Evolutionary conservation across 257 asterid species (phyloP), one percentile per base, ranked within the genome.

Genomic region (Cinchona pubescens): DNA sequence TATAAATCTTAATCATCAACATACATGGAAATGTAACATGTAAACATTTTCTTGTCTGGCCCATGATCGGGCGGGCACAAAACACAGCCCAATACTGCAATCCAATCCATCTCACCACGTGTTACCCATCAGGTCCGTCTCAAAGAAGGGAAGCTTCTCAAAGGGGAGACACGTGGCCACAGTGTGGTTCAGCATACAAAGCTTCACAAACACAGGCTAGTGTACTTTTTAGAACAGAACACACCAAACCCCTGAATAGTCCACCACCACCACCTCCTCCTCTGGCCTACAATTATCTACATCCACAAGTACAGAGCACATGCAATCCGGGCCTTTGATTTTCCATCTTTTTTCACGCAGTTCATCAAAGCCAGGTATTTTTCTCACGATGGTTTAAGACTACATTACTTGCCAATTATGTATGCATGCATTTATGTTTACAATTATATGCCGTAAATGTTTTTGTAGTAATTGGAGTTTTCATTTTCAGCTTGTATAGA

Each of bases 301-400:
- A 46, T 46, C 53, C 15, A 46, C 14, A 46, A 46, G 53, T n/a
- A 46, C 14, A 29, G 14, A 45, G 43, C 62, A 16, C 25, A 30
- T 43, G 0, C 48, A 18, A 61, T 42, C 55, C 56, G 46, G 35
- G 30, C 30, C 43, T 32, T 61, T 32, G 55, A 64, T 55, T 15
- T 16, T 25, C 46, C 15, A 5, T 10, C 30, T 49, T 53, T 34
- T n/a, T 55, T 15, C 45, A 23, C 38, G 12, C 19, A 43, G 5
- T 71, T 73, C 49, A 37, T n/a, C 65, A 29, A 30, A 13, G 37
- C 3, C 81, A 65, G 79, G 72, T 68, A 16, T 58, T 19, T n/a
- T 25, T 72, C 23, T 30, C 29, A 49, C 2, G 19, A 45, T 67
- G 6, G 5, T 3, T 30, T 30, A 23, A 35, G 58, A 45, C 18